Base-by-base conservation (phyloP, 371 early-diverging fungal species). In the Mortierella sp. region DNA sequence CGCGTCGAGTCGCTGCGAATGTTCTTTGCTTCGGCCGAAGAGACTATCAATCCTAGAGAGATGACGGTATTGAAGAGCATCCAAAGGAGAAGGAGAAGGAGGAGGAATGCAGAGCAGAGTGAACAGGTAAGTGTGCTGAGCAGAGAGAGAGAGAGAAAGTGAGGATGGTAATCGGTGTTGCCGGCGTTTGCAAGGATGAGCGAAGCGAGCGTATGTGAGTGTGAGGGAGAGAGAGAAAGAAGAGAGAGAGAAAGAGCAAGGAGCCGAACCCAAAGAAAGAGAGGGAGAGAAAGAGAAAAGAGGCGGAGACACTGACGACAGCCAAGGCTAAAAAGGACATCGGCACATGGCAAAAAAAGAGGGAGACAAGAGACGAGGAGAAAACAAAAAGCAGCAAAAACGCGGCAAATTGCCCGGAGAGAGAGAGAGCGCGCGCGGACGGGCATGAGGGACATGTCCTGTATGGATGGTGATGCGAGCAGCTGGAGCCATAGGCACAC, bases 1-100 rank as follows among this genome's bases (percentile, higher is more conserved):
- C 37, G 37, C 37, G 37, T 37, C 37, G 37, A 37, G 37, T 37
- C 37, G 37, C 37, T 37, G 37, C 37, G 37, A 37, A 37, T 37
- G 37, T 37, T 37, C 37, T 37, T 37, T 37, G 37, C 37, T 37
- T 37, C 37, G 37, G 37, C 47, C 44, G 62, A 25, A 30, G 59
- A 62, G 62, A 43, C 57, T 46, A 53, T 29, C 62, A 65, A 56
- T 66, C 59, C 67, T 72, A 66, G 47, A 19, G 44, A 2, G 25
- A 29, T 47, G 25, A 19, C 51, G 37, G 37, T 37, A 37, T 9
- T 37, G 37, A 37, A 37, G 37, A 19, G 23, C 30, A 58, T 62
- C 66, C 48, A 30, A 5, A 66, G 62, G 55, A 51, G 57, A 37
- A 66, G 37, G 66, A 55, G 50, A 52, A 37, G 47, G 57, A 57